phyloP scores from a whole-genome alignment of 2,329 filamentous ascomycete species.

The Stachybotrys chartarum region DNA sequence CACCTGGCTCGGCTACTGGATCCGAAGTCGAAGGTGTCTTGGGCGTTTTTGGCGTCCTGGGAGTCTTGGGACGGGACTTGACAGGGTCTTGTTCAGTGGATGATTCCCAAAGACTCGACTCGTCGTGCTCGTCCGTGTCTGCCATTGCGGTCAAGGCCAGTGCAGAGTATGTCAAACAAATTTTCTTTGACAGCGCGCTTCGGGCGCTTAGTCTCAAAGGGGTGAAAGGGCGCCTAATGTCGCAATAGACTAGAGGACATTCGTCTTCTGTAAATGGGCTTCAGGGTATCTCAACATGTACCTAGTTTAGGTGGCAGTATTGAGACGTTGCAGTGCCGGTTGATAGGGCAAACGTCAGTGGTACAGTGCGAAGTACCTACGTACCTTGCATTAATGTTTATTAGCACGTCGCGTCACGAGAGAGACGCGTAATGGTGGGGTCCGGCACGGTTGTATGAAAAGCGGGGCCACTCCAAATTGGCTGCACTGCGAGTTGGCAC shows the following conservation, averaged over 20 bases:
- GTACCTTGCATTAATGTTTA: slow-evolving; percentile 2
- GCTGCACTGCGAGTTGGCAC: background rate
- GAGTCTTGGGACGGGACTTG: slow-evolving; percentile 22
- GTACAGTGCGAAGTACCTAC: background rate
- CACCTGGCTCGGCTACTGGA: slow-evolving; percentile 37
- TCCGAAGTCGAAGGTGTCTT: slow-evolving; percentile 38
- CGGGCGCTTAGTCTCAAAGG: background rate
- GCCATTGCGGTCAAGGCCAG: slow-evolving; percentile 26
- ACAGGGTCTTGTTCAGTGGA: slow-evolving; percentile 25
- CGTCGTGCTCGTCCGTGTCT: slow-evolving; percentile 36
- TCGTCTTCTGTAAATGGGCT: too few relatives aligned
- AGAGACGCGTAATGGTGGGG: slow-evolving; percentile 17
- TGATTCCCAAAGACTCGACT: slow-evolving; percentile 42
- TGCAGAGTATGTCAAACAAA: too few relatives aligned
- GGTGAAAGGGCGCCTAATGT: background rate
- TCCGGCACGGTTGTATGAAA: slow-evolving; percentile 9
- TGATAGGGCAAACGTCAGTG: background rate
- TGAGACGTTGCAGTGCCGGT: background rate
- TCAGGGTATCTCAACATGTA: too few relatives aligned
- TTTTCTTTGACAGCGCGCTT: background rate
- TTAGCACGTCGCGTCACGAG: slow-evolving; percentile 19
- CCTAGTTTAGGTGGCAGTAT: background rate
- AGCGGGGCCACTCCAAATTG: background rate
- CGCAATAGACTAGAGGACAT: too few relatives aligned
- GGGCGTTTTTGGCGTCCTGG: slow-evolving; percentile 40